These are phyloP conservation scores for Debaryomyces castellii DNA, from an alignment of 805 yeast species.

Conservation along the genomic window DNA sequence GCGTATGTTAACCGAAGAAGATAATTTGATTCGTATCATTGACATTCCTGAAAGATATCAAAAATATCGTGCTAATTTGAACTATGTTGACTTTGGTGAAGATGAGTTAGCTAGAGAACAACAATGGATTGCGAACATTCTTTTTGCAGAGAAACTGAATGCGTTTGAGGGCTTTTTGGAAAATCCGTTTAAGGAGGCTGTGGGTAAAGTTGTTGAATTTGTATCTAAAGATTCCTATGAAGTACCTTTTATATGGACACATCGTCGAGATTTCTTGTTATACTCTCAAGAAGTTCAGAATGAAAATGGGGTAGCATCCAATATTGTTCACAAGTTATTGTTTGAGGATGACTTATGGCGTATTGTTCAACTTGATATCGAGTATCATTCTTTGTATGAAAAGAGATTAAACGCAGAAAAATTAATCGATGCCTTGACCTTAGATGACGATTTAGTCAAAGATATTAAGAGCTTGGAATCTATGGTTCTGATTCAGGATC, in stretches of 20 bases:
- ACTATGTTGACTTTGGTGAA: constrained; percentile 64
- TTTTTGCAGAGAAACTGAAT: constrained; percentile 56
- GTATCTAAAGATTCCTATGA: constrained; percentile 78
- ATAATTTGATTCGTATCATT: constrained; percentile 78
- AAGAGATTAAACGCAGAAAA: constrained; percentile 65
- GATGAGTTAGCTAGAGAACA: constrained; percentile 73
- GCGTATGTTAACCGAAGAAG: constrained; percentile 87
- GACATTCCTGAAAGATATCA: constrained; percentile 95
- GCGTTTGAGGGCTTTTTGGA: constrained; percentile 38
- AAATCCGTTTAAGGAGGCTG: constrained; percentile 64
- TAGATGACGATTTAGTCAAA: constrained; percentile 57
- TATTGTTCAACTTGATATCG: constrained; percentile 81
- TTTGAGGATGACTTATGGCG: constrained; percentile 91
- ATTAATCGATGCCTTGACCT: constrained; percentile 51
- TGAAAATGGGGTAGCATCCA: constrained; percentile 35
- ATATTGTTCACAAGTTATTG: constrained; percentile 50
- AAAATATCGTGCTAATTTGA: constrained; percentile 64
- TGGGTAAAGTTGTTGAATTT: constrained; percentile 68
- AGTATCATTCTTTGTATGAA: constrained; percentile 79
- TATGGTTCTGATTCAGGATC: constrained; percentile 82
- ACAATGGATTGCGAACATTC: constrained; percentile 72
- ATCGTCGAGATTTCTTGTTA: constrained; percentile 85
- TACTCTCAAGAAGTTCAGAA: constrained; percentile 48
- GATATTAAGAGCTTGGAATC: constrained; percentile 56
- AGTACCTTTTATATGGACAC: constrained; percentile 94